Percentiles rank a stretch among this genome's conserved stretches.
phyloP scores from a whole-genome alignment of 2,329 filamentous ascomycete genomes.

The Pyrenophora seminiperda region DNA sequence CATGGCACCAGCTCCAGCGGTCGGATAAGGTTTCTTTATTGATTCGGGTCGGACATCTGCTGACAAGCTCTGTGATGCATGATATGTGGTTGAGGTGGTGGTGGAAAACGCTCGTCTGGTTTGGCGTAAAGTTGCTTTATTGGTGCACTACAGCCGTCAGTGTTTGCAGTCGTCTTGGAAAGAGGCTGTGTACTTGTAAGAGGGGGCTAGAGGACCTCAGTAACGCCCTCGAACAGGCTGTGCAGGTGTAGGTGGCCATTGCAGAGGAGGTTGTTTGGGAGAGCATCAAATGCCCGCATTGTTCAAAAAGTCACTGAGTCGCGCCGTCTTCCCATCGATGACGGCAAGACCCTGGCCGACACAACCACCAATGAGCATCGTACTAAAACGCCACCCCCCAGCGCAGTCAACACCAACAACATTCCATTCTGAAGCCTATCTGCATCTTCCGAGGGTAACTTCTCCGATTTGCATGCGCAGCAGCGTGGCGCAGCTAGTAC shows the following conservation, averaged over 20 bases:
- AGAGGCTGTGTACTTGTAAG: conserved; percentile 25
- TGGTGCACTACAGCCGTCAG: conserved; percentile 33
- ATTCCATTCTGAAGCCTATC: background rate
- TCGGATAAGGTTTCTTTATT: conserved; percentile 26
- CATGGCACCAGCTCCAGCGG: conserved; percentile 20
- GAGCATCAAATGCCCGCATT: conserved; percentile 5
- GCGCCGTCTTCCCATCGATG: conserved; percentile 38
- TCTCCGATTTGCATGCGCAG: background rate
- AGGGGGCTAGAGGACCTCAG: conserved; percentile 19
- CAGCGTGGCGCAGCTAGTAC: background rate
- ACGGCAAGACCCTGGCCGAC: conserved; percentile 35
- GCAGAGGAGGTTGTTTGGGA: conserved; percentile 14
- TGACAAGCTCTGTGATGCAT: conserved; percentile 27
- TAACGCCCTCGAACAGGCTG: conserved; percentile 41
- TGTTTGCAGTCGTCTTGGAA: background rate
- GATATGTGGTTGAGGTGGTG: conserved; percentile 26
- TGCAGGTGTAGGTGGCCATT: conserved; percentile 48
- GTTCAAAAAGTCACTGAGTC: conserved; percentile 35
- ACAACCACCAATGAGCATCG: conserved; percentile 19
- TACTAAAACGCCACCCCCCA: conserved; percentile 8
- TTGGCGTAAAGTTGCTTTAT: conserved; percentile 23
- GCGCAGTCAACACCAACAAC: conserved; percentile 1
- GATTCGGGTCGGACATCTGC: conserved; percentile 23
- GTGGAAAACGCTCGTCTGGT: conserved; percentile 34
- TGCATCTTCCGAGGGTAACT: background rate